Evolutionary conservation across 805 yeast species (phyloP), one percentile per base, ranked within the genome.

Genomic region (Wickerhamomyces pijperi): DNA sequence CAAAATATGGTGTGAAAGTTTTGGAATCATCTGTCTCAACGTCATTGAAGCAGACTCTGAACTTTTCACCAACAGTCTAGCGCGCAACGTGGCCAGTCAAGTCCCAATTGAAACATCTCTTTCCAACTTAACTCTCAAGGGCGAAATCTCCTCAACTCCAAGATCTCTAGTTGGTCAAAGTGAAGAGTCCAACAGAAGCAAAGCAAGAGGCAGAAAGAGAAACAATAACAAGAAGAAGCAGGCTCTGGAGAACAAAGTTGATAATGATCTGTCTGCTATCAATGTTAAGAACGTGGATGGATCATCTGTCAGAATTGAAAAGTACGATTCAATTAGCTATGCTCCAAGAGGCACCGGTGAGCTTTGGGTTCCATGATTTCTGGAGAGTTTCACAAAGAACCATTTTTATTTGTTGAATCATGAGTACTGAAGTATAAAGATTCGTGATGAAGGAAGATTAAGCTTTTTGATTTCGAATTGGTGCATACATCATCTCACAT

Each of bases 261-360:
- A 16, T n/a, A 16, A 16, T 13, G 6, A 3, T 28, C 31, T 9
- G 3, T 19, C 19, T 23, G 20, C 17, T 13, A 7, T n/a, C 14
- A 16, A 14, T 16, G 12, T 15, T 7, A 17, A 15, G n/a, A 23
- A 28, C 17, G 33, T 16, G 16, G 23, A 39, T 21, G 28, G 28
- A 8, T 12, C 20, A 20, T 33, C 28, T 41, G 46, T 35, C 55
- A 65, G 35, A 58, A 63, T 42, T 61, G 58, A 42, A 72, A 76
- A 40, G 55, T 72, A 65, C 45, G 66, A 67, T 37, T 58, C 63
- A 4, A 67, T 72, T 16, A 65, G 70, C 25, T 78, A 65, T 57
- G 83, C 81, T 3, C 72, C 79, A 35, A 67, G 83, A 58, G 81
- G 78, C 5, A 48, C 57, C 5, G 85, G 85, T 8, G 60, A 71